Base-by-base conservation (phyloP, 1,284 basidiomycete species). In the Ceratobasidium sp. region DNA sequence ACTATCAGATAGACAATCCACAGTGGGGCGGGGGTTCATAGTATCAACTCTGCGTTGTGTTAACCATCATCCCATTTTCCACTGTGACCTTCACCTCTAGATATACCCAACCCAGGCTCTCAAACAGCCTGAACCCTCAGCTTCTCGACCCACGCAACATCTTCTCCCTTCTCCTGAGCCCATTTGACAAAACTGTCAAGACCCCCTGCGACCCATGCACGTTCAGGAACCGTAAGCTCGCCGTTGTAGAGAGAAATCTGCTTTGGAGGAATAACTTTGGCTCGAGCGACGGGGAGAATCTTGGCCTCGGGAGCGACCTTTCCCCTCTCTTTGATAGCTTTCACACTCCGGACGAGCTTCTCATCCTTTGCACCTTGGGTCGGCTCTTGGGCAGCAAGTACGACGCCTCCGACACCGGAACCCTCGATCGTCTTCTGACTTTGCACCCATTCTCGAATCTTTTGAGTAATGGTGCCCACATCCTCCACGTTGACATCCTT, bases 91-190 rank as follows among this genome's bases (percentile, higher is more conserved):
- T n/a, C 50, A 16, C 20, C 33, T 18, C 16, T 44, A 16, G 38
- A 30, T 48, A 70, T 23, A 23, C 23, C 30, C 20, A 30, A 57
- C 20, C 52, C 20, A 55, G 1, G 27, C 50, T 30, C 41, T 44
- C 41, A 44, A 44, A 10, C 41, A 12, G 18, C 12, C 33, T 55
- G 30, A 3, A 38, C 60, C 52, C 38, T 75, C 14, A 75, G 50
- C n/a, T 75, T 75, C 35, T 75, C 73, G 18, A 66, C 62, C 73
- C 73, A 75, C 6, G 50, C 33, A 14, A 57, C 30, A 30, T 66
- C 73, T 38, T 75, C 59, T 7, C 73, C 73, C 20, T 66, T 50
- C 20, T 48, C 50, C 55, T 66, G 48, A 23, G 60, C 60, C 73
- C 73, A 75, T 52, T 66, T 12, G 10, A 55, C 35, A 62, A 75